Evolutionary conservation across 805 yeast genomes (phyloP), one percentile per base, ranked within the genome.

Genomic region (Naumovozyma baii): DNA sequence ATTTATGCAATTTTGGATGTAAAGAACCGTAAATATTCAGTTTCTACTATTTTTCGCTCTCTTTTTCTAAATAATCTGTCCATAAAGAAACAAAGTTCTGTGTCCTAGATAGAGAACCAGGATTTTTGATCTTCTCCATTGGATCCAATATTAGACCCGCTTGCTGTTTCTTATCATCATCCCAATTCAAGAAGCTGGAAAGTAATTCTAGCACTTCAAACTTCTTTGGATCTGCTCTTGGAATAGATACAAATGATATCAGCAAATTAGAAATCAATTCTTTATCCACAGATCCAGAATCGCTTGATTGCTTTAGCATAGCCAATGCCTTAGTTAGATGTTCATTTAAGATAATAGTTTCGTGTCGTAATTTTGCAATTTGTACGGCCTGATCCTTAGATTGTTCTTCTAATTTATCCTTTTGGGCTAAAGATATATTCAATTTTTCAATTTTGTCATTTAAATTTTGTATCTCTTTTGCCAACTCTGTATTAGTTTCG

Each of bases 311-410:
- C 51, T 87, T 85, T 43, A 92, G 73, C 71, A 90, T 69, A 18
- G 85, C 76, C 45, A 90, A 64, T 1, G 97, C 94, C 54, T 92
- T 90, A n/a, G 95, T 87, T 39, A 92, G 65, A 63, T 92, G 97
- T 56, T 92, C 98, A 58, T 92, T 92, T 42, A 90, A 65, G 18
- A 85, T 84, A 8, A 92, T 90, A 2, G 94, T 90, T 59, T 92
- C 98, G 59, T 90, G 97, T 39, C 96, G 75, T 37, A 92, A 70
- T 57, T 90, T 92, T 1, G 97, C 97, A 38, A 92, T 76, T 37
- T 79, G 73, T 26, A 88, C 64, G 42, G 79, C 85, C 60, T 85
- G 87, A 44, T 72, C 87, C 66, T 68, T 78, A 34, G 71, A 66
- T 55, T 70, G 87, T 39, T 59, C 64, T 54, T 71, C 83, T 38